A percentile compares a stretch with the other conserved stretches of the same genome.
Evolutionary conservation across 2,329 filamentous ascomycete species (phyloP).

Genomic region (Cordyceps cicadae): DNA sequence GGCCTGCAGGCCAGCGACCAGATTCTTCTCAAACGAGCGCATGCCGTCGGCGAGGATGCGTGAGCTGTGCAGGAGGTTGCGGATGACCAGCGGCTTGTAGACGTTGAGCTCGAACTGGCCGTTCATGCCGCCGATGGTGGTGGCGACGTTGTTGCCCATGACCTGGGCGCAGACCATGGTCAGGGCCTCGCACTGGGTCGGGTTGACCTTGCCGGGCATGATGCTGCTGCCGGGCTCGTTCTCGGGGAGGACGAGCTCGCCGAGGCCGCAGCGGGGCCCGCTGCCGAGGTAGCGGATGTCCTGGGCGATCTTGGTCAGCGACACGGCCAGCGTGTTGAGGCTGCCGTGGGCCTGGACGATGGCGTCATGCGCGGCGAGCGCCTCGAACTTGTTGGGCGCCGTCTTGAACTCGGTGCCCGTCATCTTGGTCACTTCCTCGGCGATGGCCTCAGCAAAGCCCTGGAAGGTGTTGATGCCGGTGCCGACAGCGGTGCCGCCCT

Average conservation of each 20-base stretch:
- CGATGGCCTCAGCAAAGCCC: conserved; percentile 91
- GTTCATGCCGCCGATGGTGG: conserved; percentile 91
- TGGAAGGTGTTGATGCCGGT: conserved; percentile 96
- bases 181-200: conserved; percentile 93
- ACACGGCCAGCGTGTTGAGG: conserved; percentile 84
- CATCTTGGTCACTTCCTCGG: conserved; percentile 82
- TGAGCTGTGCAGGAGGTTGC: conserved; percentile 87
- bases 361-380: conserved; percentile 90
- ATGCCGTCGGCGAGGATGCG: conserved; percentile 86
- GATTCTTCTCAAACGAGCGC: conserved; percentile 89
- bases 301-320: conserved; percentile 96
- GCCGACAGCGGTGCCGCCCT: conserved; percentile 93
- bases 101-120: conserved; percentile 99
- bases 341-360: conserved; percentile 89
- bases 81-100: conserved; percentile 94
- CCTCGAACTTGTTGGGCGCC: conserved; percentile 98
- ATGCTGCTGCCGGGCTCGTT: conserved; percentile 97
- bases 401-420: conserved; percentile 91
- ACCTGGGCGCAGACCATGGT: conserved; percentile 98
- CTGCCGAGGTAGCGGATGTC: conserved; percentile 96
- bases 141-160: conserved; percentile 92
- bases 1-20: conserved; percentile 78
- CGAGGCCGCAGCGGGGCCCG: conserved; percentile 89
- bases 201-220: conserved; percentile 99
- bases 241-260: conserved; percentile 87